Conservation (phyloP, 257 asterid genomes). For the Ophiorrhiza pumila region DNA sequence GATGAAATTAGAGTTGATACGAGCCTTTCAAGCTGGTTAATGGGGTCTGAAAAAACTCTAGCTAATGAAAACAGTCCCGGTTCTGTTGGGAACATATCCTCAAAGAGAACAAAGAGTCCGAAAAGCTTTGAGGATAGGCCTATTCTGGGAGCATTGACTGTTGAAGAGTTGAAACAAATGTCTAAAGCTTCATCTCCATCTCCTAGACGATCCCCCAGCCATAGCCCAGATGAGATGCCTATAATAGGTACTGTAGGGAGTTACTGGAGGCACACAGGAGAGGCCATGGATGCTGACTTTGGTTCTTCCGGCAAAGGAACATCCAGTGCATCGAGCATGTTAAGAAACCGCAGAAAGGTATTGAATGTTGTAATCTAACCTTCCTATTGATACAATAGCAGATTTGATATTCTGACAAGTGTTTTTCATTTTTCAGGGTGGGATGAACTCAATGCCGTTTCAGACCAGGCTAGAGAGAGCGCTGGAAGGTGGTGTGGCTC, state of each 20-base stretch:
- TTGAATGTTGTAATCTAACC: not conserved
- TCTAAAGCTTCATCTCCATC: slow-evolving; percentile 27
- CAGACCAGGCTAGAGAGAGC: slow-evolving; percentile 23
- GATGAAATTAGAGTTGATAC: slow-evolving; percentile 41
- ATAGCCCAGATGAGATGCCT: slow-evolving; percentile 28
- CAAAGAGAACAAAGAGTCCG: slow-evolving; percentile 31
- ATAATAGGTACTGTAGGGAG: slow-evolving; percentile 47
- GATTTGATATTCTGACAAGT: not conserved
- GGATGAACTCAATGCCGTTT: slow-evolving; percentile 10
- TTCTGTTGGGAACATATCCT: slow-evolving; percentile 36
- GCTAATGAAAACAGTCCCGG: slow-evolving; percentile 16
- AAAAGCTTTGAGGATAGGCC: slow-evolving; percentile 31
- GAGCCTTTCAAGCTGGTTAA: slow-evolving; percentile 76
- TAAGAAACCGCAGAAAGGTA: not conserved
- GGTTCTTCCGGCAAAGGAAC: slow-evolving; percentile 15
- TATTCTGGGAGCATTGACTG: slow-evolving; percentile 31
- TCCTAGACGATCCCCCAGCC: slow-evolving; percentile 19
- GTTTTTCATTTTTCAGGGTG: slow-evolving; percentile 15
- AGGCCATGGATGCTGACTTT: slow-evolving; percentile 2
- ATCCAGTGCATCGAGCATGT: not conserved
- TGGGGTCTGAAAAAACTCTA: slow-evolving; percentile 31
- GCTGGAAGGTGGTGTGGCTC: slow-evolving; percentile 3
- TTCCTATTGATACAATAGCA: not conserved
- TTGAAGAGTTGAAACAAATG: slow-evolving; percentile 22
- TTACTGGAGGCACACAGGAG: slow-evolving; percentile 42